Conservation (phyloP, 352 stramenopile genomes). For the Detonula confervacea region DNA sequence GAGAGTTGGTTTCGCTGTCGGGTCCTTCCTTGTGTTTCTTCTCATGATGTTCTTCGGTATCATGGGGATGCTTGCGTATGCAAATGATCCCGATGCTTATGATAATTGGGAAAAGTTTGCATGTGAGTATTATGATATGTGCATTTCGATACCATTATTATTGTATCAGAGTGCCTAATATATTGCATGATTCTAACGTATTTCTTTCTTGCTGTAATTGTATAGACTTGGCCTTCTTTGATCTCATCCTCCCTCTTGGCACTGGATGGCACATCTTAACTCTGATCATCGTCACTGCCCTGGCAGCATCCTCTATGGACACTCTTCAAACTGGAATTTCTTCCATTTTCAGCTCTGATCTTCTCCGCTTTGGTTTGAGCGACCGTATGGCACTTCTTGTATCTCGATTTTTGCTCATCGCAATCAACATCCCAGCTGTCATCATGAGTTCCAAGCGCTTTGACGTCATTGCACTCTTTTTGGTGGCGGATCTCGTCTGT, state of each 20-base stretch:
- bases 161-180: too few relatives aligned
- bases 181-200: too few relatives aligned
- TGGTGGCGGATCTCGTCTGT: slow-evolving; percentile 84
- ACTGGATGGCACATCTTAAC: slow-evolving; percentile 74
- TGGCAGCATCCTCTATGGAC: slow-evolving; percentile 73
- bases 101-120: slow-evolving; percentile 71
- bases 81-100: slow-evolving; percentile 71
- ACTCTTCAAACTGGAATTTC: slow-evolving; percentile 77
- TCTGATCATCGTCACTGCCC: slow-evolving; percentile 72
- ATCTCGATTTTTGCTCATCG: slow-evolving; percentile 61
- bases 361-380: slow-evolving; percentile 59
- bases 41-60: slow-evolving; percentile 85
- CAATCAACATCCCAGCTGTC: slow-evolving; percentile 76
- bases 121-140: too few relatives aligned
- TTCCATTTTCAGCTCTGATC: slow-evolving; percentile 65
- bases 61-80: slow-evolving; percentile 83
- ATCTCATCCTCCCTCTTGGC: slow-evolving; percentile 63
- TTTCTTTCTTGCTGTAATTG: slow-evolving; percentile 1
- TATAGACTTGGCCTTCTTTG: slow-evolving; percentile 77
- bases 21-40: slow-evolving; percentile 65
- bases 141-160: too few relatives aligned
- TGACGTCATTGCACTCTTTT: slow-evolving; percentile 79
- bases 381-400: slow-evolving; percentile 22
- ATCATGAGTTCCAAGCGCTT: slow-evolving; percentile 67
- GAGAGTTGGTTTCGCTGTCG: slow-evolving; percentile 63